Conservation (phyloP, 2,329 filamentous ascomycete species). For the Gnomoniopsis smithogilvyi region DNA sequence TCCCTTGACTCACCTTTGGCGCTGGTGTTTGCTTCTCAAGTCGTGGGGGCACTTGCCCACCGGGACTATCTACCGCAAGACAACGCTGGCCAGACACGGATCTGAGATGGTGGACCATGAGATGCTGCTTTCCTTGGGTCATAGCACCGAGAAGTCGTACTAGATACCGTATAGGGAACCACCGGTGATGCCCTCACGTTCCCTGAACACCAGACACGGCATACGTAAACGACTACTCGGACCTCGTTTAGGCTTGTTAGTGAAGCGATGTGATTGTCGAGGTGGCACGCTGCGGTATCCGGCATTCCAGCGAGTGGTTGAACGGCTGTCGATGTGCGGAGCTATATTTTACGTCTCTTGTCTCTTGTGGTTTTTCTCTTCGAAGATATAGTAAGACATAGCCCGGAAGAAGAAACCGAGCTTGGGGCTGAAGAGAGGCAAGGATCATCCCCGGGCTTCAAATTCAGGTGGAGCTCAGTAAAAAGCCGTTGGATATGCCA, state of each 20-base stretch:
- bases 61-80: not conserved
- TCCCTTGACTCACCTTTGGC: not conserved
- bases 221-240: constrained; percentile 1
- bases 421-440: not conserved
- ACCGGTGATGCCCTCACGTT: constrained; percentile 13
- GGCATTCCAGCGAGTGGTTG: constrained; percentile 17
- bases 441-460: not conserved
- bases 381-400: constrained; percentile 10
- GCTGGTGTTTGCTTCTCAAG: not conserved
- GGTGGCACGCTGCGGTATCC: constrained; percentile 15
- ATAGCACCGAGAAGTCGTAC: constrained; percentile 15
- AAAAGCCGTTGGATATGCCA: too few species aligned
- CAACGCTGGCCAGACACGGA: constrained; percentile 9
- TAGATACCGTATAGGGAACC: not conserved
- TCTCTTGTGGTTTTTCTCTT: not conserved
- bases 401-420: constrained; percentile 1
- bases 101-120: constrained; percentile 16
- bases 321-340: constrained; percentile 3
- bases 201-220: not conserved
- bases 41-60: not conserved
- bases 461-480: too few species aligned
- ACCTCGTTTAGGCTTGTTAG: constrained; percentile 2
- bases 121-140: constrained; percentile 15
- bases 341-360: not conserved
- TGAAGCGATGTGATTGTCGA: constrained; percentile 7